These are phyloP conservation scores for Penicillium manginii DNA, from an alignment of 495 filamentous ascomycete species.

Conservation along the genomic window DNA sequence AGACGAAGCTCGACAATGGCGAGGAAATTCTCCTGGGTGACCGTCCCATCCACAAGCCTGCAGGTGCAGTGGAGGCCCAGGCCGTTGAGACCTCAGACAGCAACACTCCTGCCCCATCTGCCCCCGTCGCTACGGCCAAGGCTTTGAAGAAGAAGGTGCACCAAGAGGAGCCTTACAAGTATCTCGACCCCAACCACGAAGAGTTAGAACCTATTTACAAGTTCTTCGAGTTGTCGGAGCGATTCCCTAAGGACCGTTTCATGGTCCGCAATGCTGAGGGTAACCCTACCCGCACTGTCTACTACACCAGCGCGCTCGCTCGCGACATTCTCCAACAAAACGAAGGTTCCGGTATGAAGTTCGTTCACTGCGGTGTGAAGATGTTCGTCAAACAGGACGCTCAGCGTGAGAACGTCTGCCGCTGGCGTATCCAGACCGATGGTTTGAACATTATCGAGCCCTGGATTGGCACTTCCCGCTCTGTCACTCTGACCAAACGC, in stretches of 20 bases:
- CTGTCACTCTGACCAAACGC: constrained; percentile 73
- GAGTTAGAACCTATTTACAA: constrained; percentile 73
- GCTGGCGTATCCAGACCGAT: constrained; percentile 94
- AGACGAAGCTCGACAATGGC: constrained; percentile 50
- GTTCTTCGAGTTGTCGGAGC: constrained; percentile 80
- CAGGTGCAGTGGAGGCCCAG: constrained; percentile 43
- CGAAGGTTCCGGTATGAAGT: constrained; percentile 87
- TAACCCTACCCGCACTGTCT: constrained; percentile 83
- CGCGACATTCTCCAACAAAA: constrained; percentile 81
- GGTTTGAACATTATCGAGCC: constrained; percentile 85
- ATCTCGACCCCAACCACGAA: constrained; percentile 68
- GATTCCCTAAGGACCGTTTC: constrained; percentile 88
- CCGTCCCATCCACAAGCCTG: constrained; percentile 53
- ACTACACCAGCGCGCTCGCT: constrained; percentile 88
- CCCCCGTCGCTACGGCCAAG: constrained; percentile 21
- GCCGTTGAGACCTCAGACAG: constrained; percentile 37
- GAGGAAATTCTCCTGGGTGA: constrained; percentile 50
- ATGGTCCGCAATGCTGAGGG: constrained; percentile 93
- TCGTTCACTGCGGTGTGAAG: constrained; percentile 94
- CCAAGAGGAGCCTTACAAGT: constrained; percentile 92
- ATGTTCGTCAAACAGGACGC: constrained; percentile 98
- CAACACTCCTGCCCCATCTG: constrained; percentile 28
- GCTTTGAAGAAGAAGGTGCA: constrained; percentile 48
- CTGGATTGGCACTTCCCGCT: constrained; percentile 78
- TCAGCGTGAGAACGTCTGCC: constrained; percentile 78